Evolutionary conservation across 352 stramenopile genomes (phyloP), one percentile per base, ranked within the genome.

Genomic region (Globisporangium spinosum): DNA sequence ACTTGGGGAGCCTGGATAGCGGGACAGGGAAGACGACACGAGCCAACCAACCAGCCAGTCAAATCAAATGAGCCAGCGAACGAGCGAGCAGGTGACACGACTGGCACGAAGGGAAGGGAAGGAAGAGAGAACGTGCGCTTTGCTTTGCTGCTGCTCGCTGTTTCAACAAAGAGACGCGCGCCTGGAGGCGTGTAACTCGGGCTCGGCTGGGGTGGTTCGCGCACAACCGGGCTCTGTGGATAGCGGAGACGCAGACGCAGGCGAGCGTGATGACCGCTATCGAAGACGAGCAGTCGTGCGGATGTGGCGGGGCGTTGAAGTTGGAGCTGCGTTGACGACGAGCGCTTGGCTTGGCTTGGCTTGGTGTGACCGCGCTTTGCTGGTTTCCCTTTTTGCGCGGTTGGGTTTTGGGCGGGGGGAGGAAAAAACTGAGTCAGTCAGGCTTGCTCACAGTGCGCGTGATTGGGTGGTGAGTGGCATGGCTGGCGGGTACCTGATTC

Each of bases 121-220:
- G 43, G 43, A 51, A 56, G 38, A 20, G 38, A 20, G 49, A 56
- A 56, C 3, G 49, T n/a, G n/a, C 47, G 47, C 47, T 55, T 55
- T 55, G 47, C 47, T 55, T 55, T 55, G 47, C 47, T 27, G 47
- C n/a, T 27, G 47, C n/a, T 43, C 12, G 35, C 35, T 55, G 20
- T 17, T 58, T 58, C 13, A 15, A 58, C 55, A 61, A 35, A 45
- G 55, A 61, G 55, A 61, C 55, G 29, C 25, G 55, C 29, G 29
- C 2, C 22, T 20, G 2, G 3, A 17, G 12, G 54, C 25, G 27
- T 23, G 55, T 27, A 61, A 45, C 55, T 61, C 38, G 22, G 17
- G 29, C 29, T 17, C 20, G 6, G 9, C 29, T 47, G 29, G 29
- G 29, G 2, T 0, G 20, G 45, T 61, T 45, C 55, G 29, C 55